Evolutionary conservation across 2,329 filamentous ascomycete genomes (phyloP), one percentile per base, ranked within the genome.

Genomic region (Ustulina deusta): DNA sequence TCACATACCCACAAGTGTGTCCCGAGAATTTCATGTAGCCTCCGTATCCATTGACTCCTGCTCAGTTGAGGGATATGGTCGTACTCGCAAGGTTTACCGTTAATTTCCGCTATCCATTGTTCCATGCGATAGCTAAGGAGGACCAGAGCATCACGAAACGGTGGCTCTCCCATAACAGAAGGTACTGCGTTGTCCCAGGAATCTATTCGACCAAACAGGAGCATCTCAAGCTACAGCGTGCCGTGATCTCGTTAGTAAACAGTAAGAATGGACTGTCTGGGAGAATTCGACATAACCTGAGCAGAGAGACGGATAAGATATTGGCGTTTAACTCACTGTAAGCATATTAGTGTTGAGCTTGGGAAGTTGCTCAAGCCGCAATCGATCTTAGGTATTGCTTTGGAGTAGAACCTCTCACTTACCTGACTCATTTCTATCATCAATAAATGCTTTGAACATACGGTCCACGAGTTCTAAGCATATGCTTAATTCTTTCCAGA

Each of bases 151-250:
- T 51, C 20, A 20, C 3, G 20, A 13, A 6, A 44, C 4, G 61
- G 46, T 6, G 40, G 38, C 1, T 3, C 1, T 2, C 20, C 52
- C 6, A 11, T 17, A 11, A 11, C 6, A 22, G 7, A 2, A 2
- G 52, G 38, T n/a, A 56, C 10, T 22, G 34, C 40, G 1, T 63
- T 32, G n/a, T 17, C 11, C 65, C 65, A 67, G 6, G 44, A 15
- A 2, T 48, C 65, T 55, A 67, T 42, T 17, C 54, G 65, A 6
- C 65, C 65, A 15, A 10, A 67, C 6, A 67, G 20, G 10, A 67
- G 34, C 9, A 46, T 67, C 17, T 63, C n/a, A 44, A 67, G 60
- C 64, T 66, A 49, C 10, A 46, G 11, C 3, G 15, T 44, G n/a
- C 46, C 51, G 40, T 27, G 3, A 1, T 42, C 32, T 2, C 9